These are phyloP conservation scores for Aspergillus sojae DNA, from an alignment of 2,329 filamentous ascomycete species.

Conservation along the genomic window DNA sequence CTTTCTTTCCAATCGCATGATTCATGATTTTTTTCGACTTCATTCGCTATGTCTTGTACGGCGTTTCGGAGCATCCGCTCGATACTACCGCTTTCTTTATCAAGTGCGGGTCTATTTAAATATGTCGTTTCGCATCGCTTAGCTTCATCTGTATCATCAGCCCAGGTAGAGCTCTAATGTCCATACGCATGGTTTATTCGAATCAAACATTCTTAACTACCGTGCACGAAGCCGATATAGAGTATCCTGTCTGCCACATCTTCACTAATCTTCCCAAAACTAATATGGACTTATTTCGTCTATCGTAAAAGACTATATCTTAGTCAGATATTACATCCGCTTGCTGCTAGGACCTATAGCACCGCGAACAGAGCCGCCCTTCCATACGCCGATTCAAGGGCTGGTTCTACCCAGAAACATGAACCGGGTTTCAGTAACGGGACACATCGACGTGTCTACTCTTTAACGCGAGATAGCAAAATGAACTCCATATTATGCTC, in stretches of 20 bases:
- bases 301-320: neutral
- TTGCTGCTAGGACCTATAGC: neutral
- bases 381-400: no score
- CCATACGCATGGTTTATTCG: neutral
- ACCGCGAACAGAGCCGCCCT: no score
- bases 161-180: neutral
- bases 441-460: neutral
- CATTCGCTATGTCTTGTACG: constrained; percentile 12
- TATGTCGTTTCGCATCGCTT: neutral
- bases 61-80: constrained; percentile 18
- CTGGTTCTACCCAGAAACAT: neutral
- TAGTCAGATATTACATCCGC: neutral
- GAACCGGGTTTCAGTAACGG: neutral
- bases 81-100: neutral
- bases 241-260: neutral
- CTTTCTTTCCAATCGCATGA: constrained; percentile 10
- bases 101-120: neutral
- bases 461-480: neutral
- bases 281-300: neutral
- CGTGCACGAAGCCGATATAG: neutral
- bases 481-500: neutral
- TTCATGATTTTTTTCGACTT: constrained; percentile 6
- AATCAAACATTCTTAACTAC: neutral
- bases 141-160: neutral
- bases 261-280: neutral